Percentiles rank a stretch among this genome's conserved stretches.
These are phyloP conservation scores for Luzula sylvatica DNA, from an alignment of 176 grass and related monocot species.

Conservation along the genomic window DNA sequence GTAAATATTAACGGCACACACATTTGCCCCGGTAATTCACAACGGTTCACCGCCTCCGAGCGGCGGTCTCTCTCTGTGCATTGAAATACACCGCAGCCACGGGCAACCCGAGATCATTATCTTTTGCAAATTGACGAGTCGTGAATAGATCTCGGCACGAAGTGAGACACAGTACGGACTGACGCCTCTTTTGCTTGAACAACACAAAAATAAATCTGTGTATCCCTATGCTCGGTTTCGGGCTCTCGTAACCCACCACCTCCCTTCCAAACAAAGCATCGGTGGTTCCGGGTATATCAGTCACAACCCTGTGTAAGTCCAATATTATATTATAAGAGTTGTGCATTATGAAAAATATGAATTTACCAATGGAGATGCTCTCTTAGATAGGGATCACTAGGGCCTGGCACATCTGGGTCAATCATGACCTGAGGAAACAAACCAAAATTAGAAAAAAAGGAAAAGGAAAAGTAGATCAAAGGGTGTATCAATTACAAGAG, in stretches of 20 bases:
- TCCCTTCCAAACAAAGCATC: conserved; percentile 76
- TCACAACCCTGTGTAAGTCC: conserved; percentile 65
- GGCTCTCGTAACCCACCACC: conserved; percentile 62
- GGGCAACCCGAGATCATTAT: conserved; percentile 67
- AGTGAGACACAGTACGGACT: conserved; percentile 32
- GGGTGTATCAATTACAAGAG: conserved; percentile 46
- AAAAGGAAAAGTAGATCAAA: neutral
- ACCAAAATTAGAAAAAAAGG: neutral
- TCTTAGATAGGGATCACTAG: conserved; percentile 86
- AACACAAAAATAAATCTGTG: conserved; percentile 94
- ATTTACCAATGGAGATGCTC: conserved; percentile 94
- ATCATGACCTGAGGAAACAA: conserved; percentile 66
- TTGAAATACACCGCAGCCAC: conserved; percentile 93
- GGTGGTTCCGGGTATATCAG: conserved; percentile 91
- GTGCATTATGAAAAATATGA: neutral
- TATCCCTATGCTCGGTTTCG: conserved; percentile 78
- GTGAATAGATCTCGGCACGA: conserved; percentile 51
- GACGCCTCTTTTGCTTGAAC: conserved; percentile 62
- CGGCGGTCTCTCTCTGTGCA: conserved; percentile 75
- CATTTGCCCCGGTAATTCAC: too few relatives aligned
- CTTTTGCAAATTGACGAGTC: conserved; percentile 63
- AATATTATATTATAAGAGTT: conserved; percentile 15
- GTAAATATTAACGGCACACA: too few relatives aligned
- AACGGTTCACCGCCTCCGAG: conserved; percentile 43
- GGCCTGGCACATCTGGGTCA: conserved; percentile 90